Evolutionary conservation across 306 rosid genomes (phyloP), one percentile per base, ranked within the genome.

Genomic region (Corylus avellana): DNA sequence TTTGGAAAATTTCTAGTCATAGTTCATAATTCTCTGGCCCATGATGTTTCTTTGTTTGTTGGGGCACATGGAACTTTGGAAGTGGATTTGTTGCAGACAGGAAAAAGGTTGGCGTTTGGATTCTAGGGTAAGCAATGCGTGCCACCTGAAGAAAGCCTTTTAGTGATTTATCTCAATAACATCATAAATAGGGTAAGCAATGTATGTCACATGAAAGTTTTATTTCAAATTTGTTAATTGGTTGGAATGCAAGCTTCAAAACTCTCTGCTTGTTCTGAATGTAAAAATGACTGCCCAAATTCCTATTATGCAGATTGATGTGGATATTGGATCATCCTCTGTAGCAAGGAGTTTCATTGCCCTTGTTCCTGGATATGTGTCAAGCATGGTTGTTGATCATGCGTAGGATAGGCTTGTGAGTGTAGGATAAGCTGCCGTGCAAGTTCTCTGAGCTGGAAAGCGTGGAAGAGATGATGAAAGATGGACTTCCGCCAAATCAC

Each of bases 301-400:
- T 78, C 68, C 37, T 39, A 32, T 70, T 72, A 2, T 29, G 32
- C 32, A 29, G 32, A 29, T 29, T 29, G 32, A 29, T 29, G 32
- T 29, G 32, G 32, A 2, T 29, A 29, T 29, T 82, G 98, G 98
- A 82, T 94, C 98, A 77, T 94, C 98, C 12, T 89, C 98, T 0
- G 98, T 92, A 49, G 98, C 98, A 55, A 91, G 93, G 82, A 82
- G 98, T 85, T 94, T 94, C 48, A 81, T 94, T 68, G 93, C 97
- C 84, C 93, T 94, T 86, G 32, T 29, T 29, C 32, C 32, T 29
- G 32, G 32, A 29, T 29, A 29, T 29, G 32, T 29, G 32, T 29
- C 32, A 29, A 29, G 32, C 32, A 29, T 29, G 32, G 32, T 29
- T 29, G 32, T 29, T 29, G 32, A 29, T 29, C 32, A 29, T 29